phyloP scores from a whole-genome alignment of 257 asterid genomes.

The Solanum commersonii region DNA sequence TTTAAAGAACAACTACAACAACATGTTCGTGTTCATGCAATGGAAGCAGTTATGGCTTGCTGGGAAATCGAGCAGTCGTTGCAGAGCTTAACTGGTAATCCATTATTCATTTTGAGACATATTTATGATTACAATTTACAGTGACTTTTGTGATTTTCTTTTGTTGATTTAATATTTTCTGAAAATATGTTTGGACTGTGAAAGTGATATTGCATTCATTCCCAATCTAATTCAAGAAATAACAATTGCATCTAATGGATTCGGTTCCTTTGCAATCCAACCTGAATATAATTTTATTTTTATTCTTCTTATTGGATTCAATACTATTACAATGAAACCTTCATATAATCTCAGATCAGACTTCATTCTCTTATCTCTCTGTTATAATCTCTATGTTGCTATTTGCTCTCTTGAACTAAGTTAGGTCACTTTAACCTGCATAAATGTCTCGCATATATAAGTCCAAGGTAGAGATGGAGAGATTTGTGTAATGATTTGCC shows the following conservation, averaged over 20 bases:
- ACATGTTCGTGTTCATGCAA: constrained; percentile 64
- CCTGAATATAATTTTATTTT: background rate
- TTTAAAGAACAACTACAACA: constrained; percentile 65
- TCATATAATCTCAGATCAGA: background rate
- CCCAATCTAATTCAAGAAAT: background rate
- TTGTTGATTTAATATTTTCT: background rate
- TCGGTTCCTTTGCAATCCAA: background rate
- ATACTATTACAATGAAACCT: background rate
- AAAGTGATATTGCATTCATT: background rate
- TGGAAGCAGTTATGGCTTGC: constrained; percentile 72
- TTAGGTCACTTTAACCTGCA: background rate
- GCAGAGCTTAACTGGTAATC: constrained; percentile 54
- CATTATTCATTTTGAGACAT: background rate
- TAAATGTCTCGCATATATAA: background rate
- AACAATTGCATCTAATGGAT: background rate
- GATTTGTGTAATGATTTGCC: background rate
- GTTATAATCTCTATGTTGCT: background rate
- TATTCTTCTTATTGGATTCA: background rate
- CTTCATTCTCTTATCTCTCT: background rate
- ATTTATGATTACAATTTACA: background rate
- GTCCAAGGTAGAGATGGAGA: background rate
- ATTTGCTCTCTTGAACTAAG: background rate
- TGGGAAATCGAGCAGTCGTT: constrained; percentile 70
- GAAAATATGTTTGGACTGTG: background rate
- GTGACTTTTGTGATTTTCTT: background rate